Evolutionary conservation across 192 early-diverging fungal genomes (phyloP).

Genomic region (Coemansia sp.): DNA sequence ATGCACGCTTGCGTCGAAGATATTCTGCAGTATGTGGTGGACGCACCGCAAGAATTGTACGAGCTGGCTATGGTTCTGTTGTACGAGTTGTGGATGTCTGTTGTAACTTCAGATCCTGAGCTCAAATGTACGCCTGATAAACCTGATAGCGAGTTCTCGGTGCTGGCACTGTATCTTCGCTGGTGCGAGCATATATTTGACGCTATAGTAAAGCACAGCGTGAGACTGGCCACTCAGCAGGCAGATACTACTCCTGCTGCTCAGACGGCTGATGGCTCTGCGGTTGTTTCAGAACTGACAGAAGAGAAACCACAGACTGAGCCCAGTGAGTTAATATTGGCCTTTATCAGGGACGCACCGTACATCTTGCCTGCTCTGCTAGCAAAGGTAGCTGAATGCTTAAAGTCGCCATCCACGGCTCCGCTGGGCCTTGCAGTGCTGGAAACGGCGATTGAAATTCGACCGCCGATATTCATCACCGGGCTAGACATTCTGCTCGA

Average conservation of each 20-base stretch:
- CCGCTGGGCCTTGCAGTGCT: slow-evolving; percentile 33
- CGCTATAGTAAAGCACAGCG: slow-evolving; percentile 22
- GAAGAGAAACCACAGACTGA: slow-evolving; percentile 6
- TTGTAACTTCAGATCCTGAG: slow-evolving; percentile 33
- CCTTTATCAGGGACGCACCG: slow-evolving; percentile 43
- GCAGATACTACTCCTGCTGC: background rate
- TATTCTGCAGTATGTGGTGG: slow-evolving; percentile 27
- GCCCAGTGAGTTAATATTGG: slow-evolving; percentile 20
- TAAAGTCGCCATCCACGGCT: slow-evolving; percentile 25
- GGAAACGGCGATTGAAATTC: slow-evolving; percentile 45
- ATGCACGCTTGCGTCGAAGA: slow-evolving; percentile 29
- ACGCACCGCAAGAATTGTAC: slow-evolving; percentile 28
- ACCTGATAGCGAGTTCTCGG: slow-evolving; percentile 7
- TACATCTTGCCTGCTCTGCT: slow-evolving; percentile 12
- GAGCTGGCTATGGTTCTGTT: slow-evolving; percentile 29
- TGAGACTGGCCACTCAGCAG: slow-evolving; percentile 6
- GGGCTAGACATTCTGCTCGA: slow-evolving; percentile 39
- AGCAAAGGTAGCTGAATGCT: slow-evolving; percentile 22
- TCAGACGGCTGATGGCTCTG: background rate
- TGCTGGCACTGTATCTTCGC: slow-evolving; percentile 32
- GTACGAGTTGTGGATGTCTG: slow-evolving; percentile 54
- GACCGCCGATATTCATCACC: slow-evolving; percentile 31
- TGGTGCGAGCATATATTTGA: slow-evolving; percentile 48
- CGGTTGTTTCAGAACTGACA: slow-evolving; percentile 5
- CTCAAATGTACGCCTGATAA: slow-evolving; percentile 12